Percentiles rank a stretch among this genome's conserved stretches.
These are phyloP conservation scores for Zymoseptoria tritici DNA, from an alignment of 2,329 filamentous ascomycete genomes.

Conservation along the genomic window DNA sequence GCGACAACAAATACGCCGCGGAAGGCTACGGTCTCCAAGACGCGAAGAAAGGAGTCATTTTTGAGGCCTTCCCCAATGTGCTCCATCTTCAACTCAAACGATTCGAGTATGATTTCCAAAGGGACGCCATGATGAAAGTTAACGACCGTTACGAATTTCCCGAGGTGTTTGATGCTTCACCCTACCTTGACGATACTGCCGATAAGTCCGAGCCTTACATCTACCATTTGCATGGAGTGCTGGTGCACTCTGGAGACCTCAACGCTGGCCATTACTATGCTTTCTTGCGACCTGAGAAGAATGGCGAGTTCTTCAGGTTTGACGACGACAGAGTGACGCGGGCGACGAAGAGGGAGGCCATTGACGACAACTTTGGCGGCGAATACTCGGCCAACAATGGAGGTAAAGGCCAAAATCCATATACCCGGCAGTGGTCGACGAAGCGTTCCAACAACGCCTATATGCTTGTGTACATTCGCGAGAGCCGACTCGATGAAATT, in stretches of 20 bases:
- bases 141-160: constrained; percentile 89
- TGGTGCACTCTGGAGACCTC: constrained; percentile 92
- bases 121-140: constrained; percentile 98
- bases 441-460: constrained; percentile 81
- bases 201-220: constrained; percentile 83
- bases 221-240: constrained; percentile 88
- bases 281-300: constrained; percentile 86
- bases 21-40: constrained; percentile 89
- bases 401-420: constrained; percentile 56
- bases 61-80: constrained; percentile 88
- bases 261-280: constrained; percentile 99
- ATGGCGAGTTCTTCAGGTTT: constrained; percentile 93
- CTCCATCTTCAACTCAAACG: constrained; percentile 92
- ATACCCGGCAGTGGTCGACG: constrained; percentile 55
- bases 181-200: constrained; percentile 78
- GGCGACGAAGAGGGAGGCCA: constrained; percentile 79
- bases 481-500: constrained; percentile 75
- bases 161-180: constrained; percentile 72
- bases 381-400: constrained; percentile 54
- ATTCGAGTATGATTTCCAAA: constrained; percentile 94
- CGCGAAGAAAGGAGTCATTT: constrained; percentile 95
- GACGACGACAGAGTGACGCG: constrained; percentile 97
- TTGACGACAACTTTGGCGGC: constrained; percentile 95
- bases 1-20: constrained; percentile 97
- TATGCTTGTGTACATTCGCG: constrained; percentile 96